Evolutionary conservation across 2,329 filamentous ascomycete genomes (phyloP).

Genomic region (Aspergillus proliferans): DNA sequence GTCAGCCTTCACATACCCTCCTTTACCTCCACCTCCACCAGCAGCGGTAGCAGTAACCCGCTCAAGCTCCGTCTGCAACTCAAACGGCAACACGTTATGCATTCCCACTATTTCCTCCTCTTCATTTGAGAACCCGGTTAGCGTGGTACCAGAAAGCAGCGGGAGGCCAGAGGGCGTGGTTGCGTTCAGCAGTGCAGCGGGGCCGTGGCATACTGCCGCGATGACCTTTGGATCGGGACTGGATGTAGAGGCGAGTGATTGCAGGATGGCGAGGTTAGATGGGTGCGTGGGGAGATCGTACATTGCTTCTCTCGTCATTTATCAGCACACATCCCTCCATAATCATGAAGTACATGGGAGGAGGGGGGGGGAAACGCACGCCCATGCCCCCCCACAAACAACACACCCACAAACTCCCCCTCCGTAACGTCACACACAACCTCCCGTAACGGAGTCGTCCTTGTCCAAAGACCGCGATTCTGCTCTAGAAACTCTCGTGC

Average conservation of each 20-base stretch:
- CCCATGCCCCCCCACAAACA: conserved; percentile 50
- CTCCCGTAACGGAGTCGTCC: conserved; percentile 51
- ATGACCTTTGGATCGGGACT: conserved; percentile 42
- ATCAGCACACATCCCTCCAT: too few relatives aligned
- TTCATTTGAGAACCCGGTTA: conserved; percentile 44
- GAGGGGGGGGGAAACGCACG: conserved; percentile 29
- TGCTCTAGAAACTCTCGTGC: conserved; percentile 47
- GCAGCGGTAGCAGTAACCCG: conserved; percentile 23
- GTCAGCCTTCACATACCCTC: conserved; percentile 38
- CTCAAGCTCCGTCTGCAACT: conserved; percentile 42
- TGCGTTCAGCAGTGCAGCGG: conserved; percentile 41
- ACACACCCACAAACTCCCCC: conserved; percentile 55
- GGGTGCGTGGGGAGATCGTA: conserved; percentile 41
- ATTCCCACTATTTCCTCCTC: conserved; percentile 42
- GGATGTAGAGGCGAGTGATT: conserved; percentile 42
- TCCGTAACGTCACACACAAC: conserved; percentile 37
- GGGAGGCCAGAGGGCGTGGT: conserved; percentile 38
- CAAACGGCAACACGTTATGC: conserved; percentile 40
- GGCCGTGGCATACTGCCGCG: conserved; percentile 45
- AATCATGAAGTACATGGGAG: neutral
- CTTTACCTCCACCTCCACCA: conserved; percentile 6
- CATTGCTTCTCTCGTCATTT: conserved; percentile 30
- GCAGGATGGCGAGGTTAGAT: conserved; percentile 17
- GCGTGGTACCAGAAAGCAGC: conserved; percentile 35
- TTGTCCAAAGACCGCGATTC: conserved; percentile 54